Evolutionary conservation across 176 grass and related monocot genomes (phyloP).

Genomic region (Triticum turgidum): DNA sequence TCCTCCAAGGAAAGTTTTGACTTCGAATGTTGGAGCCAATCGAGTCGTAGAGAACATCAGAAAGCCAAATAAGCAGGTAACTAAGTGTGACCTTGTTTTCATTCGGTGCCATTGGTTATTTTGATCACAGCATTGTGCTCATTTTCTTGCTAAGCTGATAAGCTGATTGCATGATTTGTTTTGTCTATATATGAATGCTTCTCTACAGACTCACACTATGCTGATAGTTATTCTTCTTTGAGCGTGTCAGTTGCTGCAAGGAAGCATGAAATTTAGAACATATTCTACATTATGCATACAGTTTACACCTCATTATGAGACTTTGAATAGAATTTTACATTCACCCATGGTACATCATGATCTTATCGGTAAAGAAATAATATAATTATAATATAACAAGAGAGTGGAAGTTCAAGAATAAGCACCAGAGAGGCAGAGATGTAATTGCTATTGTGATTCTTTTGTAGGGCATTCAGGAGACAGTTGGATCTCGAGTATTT

Average conservation of each 20-base stretch:
- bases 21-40: slow-evolving; percentile 33
- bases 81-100: slow-evolving; percentile 8
- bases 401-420: background rate
- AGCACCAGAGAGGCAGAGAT: background rate
- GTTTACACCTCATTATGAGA: background rate
- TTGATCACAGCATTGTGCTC: background rate
- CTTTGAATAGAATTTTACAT: background rate
- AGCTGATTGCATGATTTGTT: background rate
- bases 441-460: slow-evolving; percentile 5
- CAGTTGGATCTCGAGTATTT: background rate
- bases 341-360: background rate
- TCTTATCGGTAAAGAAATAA: background rate
- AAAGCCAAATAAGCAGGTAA: slow-evolving; percentile 59
- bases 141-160: background rate
- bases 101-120: background rate
- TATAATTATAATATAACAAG: background rate
- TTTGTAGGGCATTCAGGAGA: slow-evolving; percentile 38
- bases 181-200: background rate
- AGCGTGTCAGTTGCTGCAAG: background rate
- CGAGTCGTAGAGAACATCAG: slow-evolving; percentile 25
- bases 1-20: slow-evolving; percentile 47
- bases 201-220: background rate
- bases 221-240: slow-evolving; percentile 12
- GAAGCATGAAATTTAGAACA: background rate
- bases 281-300: background rate